Evolutionary conservation across 2,329 filamentous ascomycete species (phyloP), one percentile per base, ranked within the genome.

Genomic region (Neopestalotiopsis rosae): DNA sequence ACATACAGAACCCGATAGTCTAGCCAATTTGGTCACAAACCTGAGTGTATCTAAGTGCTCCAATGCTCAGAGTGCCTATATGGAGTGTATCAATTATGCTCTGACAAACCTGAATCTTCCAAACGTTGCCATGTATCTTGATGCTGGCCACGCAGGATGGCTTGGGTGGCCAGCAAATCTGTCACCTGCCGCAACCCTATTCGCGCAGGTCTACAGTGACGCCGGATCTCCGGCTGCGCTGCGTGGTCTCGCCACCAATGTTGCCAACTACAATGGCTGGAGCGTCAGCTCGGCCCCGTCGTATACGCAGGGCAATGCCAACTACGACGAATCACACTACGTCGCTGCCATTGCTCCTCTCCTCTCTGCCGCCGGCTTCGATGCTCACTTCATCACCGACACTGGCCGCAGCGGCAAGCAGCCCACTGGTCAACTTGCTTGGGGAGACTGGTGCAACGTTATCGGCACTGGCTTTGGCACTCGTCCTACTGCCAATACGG

Each of bases 391-490:
- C 72, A 77, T 79, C 70, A 77, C 76, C 10, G 77, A 79, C 68
- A 75, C 73, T 5, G 71, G 76, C 63, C 76, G 77, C 52, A 76
- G 69, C 66, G 76, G 75, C 61, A 83, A 83, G 71, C 87, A 88
- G 67, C 88, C 84, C 68, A 87, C 87, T 17, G 85, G 85, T 62
- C 87, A 89, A 76, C 59, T 66, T 20, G 76, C 81, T 68, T 89
- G 87, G 86, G 88, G 87, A 66, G 85, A 90, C 73, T 90, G 88
- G 88, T 90, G 88, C 81, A 90, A 90, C 71, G 82, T 87, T 58
- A 83, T 79, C 17, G 84, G 83, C 30, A 85, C 88, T 40, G 88
- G 88, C 20, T 90, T 90, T 70, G 89, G 88, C 70, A 79, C 81
- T 32, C 83, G 86, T 17, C 87, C 87, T 1, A 87, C 86, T 1